These are phyloP conservation scores for Aureobasidium sp. DNA, from an alignment of 2,329 filamentous ascomycete species.

Conservation along the genomic window DNA sequence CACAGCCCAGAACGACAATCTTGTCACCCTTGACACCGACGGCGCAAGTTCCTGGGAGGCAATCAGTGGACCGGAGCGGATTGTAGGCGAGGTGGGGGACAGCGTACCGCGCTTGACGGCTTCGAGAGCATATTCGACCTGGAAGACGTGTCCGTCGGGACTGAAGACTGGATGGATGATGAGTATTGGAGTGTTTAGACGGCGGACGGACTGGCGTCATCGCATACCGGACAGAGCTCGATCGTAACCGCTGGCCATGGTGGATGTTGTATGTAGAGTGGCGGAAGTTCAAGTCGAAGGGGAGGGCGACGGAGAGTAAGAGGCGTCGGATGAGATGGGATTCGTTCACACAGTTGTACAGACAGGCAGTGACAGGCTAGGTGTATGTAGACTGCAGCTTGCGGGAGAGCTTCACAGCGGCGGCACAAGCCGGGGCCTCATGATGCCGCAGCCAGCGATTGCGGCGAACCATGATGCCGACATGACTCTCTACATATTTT, in stretches of 20 bases:
- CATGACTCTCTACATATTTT: conserved; percentile 1
- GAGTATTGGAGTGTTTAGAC: neutral
- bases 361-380: neutral
- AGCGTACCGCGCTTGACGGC: conserved; percentile 88
- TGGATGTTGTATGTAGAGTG: conserved; percentile 16
- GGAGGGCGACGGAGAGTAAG: neutral
- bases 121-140: conserved; percentile 98
- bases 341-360: neutral
- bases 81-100: neutral
- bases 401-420: conserved; percentile 5
- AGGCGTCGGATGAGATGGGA: neutral
- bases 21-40: conserved; percentile 94
- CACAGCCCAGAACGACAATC: conserved; percentile 93
- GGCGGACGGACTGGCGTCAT: conserved; percentile 11
- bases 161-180: conserved; percentile 65
- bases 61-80: neutral
- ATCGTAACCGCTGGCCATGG: conserved; percentile 93
- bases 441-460: neutral
- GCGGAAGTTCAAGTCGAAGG: neutral
- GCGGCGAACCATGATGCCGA: neutral
- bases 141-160: conserved; percentile 98
- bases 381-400: conserved; percentile 8
- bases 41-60: conserved; percentile 74
- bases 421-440: conserved; percentile 10
- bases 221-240: conserved; percentile 50